Conservation (phyloP, 2,329 filamentous ascomycete species). For the Pyrenophora seminiperda region DNA sequence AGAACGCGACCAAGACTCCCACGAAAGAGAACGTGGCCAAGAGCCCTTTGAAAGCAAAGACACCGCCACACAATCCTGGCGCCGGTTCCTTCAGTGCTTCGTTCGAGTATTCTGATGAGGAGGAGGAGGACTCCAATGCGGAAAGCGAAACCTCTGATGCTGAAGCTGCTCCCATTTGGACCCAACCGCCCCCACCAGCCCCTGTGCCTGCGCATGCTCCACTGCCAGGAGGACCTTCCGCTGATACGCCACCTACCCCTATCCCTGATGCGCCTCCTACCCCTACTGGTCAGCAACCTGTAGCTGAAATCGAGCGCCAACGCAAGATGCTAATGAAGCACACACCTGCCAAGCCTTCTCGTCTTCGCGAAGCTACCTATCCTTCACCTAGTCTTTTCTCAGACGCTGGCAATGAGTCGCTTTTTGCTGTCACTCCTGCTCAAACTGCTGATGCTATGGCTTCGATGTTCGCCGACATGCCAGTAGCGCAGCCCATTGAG, state of each 20-base stretch:
- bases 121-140: conserved; percentile 23
- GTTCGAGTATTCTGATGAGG: conserved; percentile 29
- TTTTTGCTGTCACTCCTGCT: conserved; percentile 25
- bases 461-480: conserved; percentile 28
- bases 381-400: conserved; percentile 40
- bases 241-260: conserved; percentile 1
- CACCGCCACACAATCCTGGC: conserved; percentile 12
- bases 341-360: conserved; percentile 42
- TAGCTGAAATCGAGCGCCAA: conserved; percentile 36
- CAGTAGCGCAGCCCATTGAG: conserved; percentile 23
- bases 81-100: conserved; percentile 32
- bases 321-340: conserved; percentile 41
- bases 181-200: conserved; percentile 43
- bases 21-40: conserved; percentile 11
- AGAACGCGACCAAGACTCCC: conserved; percentile 18
- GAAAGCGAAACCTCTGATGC: conserved; percentile 23
- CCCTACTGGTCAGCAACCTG: conserved; percentile 15
- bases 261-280: conserved; percentile 1
- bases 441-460: conserved; percentile 10
- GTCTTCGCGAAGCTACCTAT: conserved; percentile 41
- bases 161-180: conserved; percentile 34
- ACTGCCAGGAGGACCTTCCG: conserved; percentile 26
- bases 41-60: conserved; percentile 5
- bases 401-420: conserved; percentile 31
- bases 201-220: conserved; percentile 44